These are phyloP conservation scores for Uronychia binucleata DNA, from an alignment of 73 alveolate species.

Conservation along the genomic window DNA sequence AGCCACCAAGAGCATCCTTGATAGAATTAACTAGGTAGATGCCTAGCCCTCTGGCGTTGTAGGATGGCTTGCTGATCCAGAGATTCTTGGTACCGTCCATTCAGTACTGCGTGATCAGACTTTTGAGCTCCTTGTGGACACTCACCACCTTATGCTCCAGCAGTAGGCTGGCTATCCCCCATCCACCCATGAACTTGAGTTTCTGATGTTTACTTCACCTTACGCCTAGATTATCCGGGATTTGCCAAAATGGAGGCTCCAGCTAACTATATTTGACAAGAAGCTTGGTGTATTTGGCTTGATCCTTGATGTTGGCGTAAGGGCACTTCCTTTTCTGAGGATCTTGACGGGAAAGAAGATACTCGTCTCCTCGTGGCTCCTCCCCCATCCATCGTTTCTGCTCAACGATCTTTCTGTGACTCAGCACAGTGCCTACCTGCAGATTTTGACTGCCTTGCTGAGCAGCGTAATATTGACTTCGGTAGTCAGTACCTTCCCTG, in stretches of 20 bases:
- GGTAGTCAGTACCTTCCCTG: neutral
- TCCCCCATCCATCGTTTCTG: no score
- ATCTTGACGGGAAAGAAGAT: neutral
- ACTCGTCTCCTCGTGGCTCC: neutral
- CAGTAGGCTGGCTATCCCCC: conserved; percentile 42
- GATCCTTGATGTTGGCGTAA: neutral
- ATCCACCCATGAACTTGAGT: conserved; percentile 14
- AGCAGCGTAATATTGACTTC: neutral
- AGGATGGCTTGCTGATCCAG: conserved; percentile 94
- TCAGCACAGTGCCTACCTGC: neutral
- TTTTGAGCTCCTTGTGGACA: conserved; percentile 32
- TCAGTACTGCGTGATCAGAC: conserved; percentile 15
- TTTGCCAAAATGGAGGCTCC: conserved; percentile 12
- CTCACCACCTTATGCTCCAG: conserved; percentile 22
- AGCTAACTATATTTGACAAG: neutral
- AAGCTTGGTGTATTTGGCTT: neutral
- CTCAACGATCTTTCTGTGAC: no score
- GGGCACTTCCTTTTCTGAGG: neutral
- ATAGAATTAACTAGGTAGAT: conserved; percentile 43
- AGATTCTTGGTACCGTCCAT: conserved; percentile 75
- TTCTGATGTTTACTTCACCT: neutral
- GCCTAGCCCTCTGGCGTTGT: conserved; percentile 92
- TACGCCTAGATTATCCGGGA: neutral
- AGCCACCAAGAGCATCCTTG: conserved; percentile 59
- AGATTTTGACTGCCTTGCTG: neutral